Conservation (phyloP, 345 rosid genomes). For the Diplotaxis tenuifolia region DNA sequence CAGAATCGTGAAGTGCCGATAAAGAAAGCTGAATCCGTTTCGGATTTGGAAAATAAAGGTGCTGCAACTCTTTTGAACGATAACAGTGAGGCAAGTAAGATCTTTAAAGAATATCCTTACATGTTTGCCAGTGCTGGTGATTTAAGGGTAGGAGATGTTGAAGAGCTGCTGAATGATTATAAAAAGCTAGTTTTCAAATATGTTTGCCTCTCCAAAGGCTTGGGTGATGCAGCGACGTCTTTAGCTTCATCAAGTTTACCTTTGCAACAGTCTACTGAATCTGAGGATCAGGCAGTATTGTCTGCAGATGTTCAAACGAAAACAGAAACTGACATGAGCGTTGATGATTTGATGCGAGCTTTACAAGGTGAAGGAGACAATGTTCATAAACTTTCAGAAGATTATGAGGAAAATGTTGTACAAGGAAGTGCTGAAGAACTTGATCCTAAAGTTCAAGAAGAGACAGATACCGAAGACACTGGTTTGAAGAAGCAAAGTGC, state of each 20-base stretch:
- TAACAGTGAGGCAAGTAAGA: conserved; percentile 40
- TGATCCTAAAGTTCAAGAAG: conserved; percentile 8
- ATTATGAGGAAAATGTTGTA: neutral
- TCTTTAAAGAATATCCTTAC: conserved; percentile 74
- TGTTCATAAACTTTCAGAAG: conserved; percentile 24
- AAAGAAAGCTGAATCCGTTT: conserved; percentile 57
- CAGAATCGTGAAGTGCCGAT: conserved; percentile 41
- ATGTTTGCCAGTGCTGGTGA: conserved; percentile 71
- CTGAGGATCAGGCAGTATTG: conserved; percentile 11
- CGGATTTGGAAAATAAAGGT: conserved; percentile 83
- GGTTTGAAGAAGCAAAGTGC: conserved; percentile 3
- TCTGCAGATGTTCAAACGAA: conserved; percentile 12
- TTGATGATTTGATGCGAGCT: conserved; percentile 37
- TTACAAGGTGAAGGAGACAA: conserved; percentile 23
- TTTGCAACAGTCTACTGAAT: conserved; percentile 13
- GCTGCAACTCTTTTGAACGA: conserved; percentile 71
- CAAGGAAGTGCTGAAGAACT: conserved; percentile 4
- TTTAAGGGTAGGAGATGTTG: conserved; percentile 68
- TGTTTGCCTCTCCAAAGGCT: conserved; percentile 33
- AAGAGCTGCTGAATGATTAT: conserved; percentile 67
- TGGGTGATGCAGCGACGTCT: conserved; percentile 23
- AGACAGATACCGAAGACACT: neutral
- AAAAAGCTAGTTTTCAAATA: conserved; percentile 46
- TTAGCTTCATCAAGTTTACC: conserved; percentile 19
- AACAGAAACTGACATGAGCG: conserved; percentile 27